Evolutionary conservation across 208 protist species (phyloP).

Genomic region (Leishmania turanica): DNA sequence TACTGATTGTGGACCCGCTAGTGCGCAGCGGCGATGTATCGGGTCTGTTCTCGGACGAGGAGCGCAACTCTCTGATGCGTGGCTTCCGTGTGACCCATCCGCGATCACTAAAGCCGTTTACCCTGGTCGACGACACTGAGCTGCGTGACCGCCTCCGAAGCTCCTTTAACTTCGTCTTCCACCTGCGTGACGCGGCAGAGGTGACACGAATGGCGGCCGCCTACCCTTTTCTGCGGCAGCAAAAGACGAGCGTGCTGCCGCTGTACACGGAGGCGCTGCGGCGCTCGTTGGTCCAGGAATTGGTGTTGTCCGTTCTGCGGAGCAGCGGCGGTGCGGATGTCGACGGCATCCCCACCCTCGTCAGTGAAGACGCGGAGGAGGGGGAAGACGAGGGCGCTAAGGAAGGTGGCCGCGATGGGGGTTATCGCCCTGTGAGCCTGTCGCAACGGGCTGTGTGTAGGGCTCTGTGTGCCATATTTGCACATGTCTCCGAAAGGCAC

Average conservation of each 20-base stretch:
- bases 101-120: constrained; percentile 35
- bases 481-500: constrained; percentile 14
- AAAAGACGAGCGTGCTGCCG: constrained; percentile 28
- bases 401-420: constrained; percentile 3
- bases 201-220: constrained; percentile 35
- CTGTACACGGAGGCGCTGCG: constrained; percentile 32
- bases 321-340: constrained; percentile 6
- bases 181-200: constrained; percentile 38
- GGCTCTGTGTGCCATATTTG: constrained; percentile 27
- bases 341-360: constrained; percentile 17
- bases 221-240: constrained; percentile 49
- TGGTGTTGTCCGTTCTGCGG: constrained; percentile 39
- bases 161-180: constrained; percentile 61
- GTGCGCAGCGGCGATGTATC: constrained; percentile 69
- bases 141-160: constrained; percentile 62
- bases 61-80: constrained; percentile 50
- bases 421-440: constrained; percentile 17
- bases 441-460: constrained; percentile 11
- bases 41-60: constrained; percentile 68
- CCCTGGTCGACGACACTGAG: constrained; percentile 44
- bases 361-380: constrained; percentile 16
- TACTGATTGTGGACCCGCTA: constrained; percentile 55
- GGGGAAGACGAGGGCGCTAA: not conserved
- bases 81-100: constrained; percentile 24
- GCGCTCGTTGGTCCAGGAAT: constrained; percentile 38